Conservation (phyloP, 2,329 filamentous ascomycete genomes). For the Calonectria multiphialidica region DNA sequence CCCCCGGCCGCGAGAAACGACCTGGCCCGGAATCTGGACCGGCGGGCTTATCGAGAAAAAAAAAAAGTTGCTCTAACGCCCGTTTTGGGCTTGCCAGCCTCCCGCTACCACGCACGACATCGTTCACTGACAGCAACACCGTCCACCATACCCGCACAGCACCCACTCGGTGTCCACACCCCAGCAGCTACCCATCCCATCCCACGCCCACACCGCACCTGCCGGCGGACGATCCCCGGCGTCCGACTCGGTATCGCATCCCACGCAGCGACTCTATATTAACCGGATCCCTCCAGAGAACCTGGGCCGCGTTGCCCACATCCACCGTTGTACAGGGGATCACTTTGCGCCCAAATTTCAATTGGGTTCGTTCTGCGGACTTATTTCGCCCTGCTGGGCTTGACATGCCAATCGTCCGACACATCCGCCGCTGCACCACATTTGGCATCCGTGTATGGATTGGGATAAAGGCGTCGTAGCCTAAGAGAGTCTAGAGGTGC, state of each 20-base stretch:
- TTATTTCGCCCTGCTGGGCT: constrained; percentile 37
- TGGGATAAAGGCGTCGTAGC: constrained; percentile 35
- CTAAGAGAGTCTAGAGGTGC: constrained; percentile 40
- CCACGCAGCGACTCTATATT: constrained; percentile 20
- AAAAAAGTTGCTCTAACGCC: constrained; percentile 41
- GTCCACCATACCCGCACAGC: constrained; percentile 18
- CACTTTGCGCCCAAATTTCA: constrained; percentile 30
- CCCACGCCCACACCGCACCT: constrained; percentile 21
- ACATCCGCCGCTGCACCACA: constrained; percentile 42
- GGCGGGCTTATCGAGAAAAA: constrained; percentile 33
- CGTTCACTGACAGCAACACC: constrained; percentile 20
- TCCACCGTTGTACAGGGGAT: constrained; percentile 32
- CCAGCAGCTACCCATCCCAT: background rate
- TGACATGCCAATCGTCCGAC: constrained; percentile 45
- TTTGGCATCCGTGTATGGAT: constrained; percentile 42
- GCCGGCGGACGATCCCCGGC: constrained; percentile 24
- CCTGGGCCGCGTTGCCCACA: constrained; percentile 35
- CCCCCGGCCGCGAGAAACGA: constrained; percentile 20
- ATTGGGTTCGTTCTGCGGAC: constrained; percentile 29
- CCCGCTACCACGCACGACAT: constrained; percentile 32
- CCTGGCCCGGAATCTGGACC: constrained; percentile 35
- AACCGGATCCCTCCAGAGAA: constrained; percentile 24
- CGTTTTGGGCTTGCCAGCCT: constrained; percentile 38
- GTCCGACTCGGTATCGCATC: constrained; percentile 26
- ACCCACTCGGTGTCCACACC: constrained; percentile 20